These are phyloP conservation scores for Lipomyces yamanashiensis DNA, from an alignment of 805 yeast species.

Conservation along the genomic window DNA sequence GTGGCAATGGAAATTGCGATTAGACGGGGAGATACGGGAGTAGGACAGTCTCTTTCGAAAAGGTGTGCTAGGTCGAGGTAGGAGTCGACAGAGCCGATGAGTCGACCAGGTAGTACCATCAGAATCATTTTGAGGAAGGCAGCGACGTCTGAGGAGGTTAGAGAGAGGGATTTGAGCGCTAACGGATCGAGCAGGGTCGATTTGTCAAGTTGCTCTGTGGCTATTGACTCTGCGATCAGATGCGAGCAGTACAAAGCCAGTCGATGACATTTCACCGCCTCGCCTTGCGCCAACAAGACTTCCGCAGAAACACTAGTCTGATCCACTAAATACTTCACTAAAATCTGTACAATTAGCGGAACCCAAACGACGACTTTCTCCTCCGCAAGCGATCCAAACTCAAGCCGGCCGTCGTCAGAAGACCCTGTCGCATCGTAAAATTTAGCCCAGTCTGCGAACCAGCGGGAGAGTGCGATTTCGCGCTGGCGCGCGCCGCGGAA, in stretches of 20 bases:
- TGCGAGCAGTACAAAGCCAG: constrained; percentile 16
- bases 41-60: background rate
- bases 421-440: background rate
- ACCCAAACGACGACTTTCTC: background rate
- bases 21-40: background rate
- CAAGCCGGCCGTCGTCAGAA: background rate
- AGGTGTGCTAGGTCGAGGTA: constrained; percentile 1
- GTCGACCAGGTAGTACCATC: constrained; percentile 12
- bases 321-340: constrained; percentile 1
- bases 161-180: background rate
- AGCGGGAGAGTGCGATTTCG: constrained; percentile 4
- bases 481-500: constrained; percentile 10
- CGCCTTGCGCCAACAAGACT: background rate
- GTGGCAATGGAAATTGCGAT: constrained; percentile 6
- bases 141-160: constrained; percentile 6
- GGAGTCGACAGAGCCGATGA: constrained; percentile 1
- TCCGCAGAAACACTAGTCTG: background rate
- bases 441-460: constrained; percentile 11
- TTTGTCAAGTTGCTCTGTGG: background rate
- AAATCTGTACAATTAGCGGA: constrained; percentile 8
- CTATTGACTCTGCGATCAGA: background rate
- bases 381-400: background rate
- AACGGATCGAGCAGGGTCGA: constrained; percentile 2
- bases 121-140: constrained; percentile 10
- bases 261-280: constrained; percentile 11